Evolutionary conservation across 164 flowering plant genomes (phyloP), one percentile per base, ranked within the genome.

Genomic region (Annona squamosa): DNA sequence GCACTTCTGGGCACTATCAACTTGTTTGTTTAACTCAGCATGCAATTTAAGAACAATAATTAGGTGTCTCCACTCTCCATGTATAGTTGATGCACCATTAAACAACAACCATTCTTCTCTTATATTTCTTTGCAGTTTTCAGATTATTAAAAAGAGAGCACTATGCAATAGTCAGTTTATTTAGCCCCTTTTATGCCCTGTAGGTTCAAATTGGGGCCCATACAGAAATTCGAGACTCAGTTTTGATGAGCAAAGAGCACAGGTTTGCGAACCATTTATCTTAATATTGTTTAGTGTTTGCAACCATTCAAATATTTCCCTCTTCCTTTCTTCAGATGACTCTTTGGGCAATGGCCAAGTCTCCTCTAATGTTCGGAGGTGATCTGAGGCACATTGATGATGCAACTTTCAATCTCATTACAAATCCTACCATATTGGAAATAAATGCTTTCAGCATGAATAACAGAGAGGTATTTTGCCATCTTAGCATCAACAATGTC

Each of bases 351-450:
- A 90, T 95, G 82, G 89, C 91, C 67, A 92, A 84, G 84, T 95
- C 99, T 48, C 98, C 99, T 52, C 85, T 95, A 72, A 91, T 95
- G 90, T 92, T 88, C 78, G 99, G 99, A 77, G 99, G 99, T 63
- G 98, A 95, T 82, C 71, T 93, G 80, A 84, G 91, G 77, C 80
- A 84, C 7, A 86, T 95, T 45, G 99, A 95, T 52, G 67, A 85
- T 0, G 17, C 74, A 48, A 91, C 97, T 2, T 81, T 82, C 65
- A 75, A 62, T 68, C 80, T 91, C 81, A 87, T 95, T 71, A 88
- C 98, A 16, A 82, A 92, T 78, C 93, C 98, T 57, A 82, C 84
- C 48, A 67, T 90, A 57, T 82, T 93, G 76, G 90, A 90, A 79
- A 91, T 95, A 73, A 87, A 95, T 77, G 67, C 85, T 52, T 87